Base-by-base conservation (phyloP, 2,329 filamentous ascomycete genomes). In the Xylariaceae sp. region DNA sequence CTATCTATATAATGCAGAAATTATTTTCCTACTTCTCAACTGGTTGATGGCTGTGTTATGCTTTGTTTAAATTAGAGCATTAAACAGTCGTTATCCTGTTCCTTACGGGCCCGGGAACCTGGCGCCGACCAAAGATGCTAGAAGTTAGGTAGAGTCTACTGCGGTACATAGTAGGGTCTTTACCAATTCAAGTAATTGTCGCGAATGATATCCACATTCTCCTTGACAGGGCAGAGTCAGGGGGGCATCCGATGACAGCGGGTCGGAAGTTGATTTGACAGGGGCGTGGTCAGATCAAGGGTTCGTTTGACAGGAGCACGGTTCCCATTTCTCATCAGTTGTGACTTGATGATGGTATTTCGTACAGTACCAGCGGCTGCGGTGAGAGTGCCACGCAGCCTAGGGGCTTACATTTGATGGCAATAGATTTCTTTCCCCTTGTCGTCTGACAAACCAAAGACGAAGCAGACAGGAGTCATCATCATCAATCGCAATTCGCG, bases 181-280 rank as follows among this genome's bases (percentile, higher is more conserved):
- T 66, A 47, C 67, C 64, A 37, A 36, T 65, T 71, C 50, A 49
- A 68, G 69, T 55, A 65, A 69, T 64, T 64, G 65, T 71, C 67
- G 66, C 67, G 67, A 72, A 64, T 66, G 58, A 51, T 55, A 65
- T 49, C 47, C 33, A 6, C n/a, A 9, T 6, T 9, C 33, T 36
- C n/a, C 7, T 36, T n/a, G n/a, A 58, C 36, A 34, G 39, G 54
- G 46, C 46, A 50, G 48, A n/a, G 45, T 46, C 50, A 57, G 62
- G 57, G 61, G 56, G 44, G n/a, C 41, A 52, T 54, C 45, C 55
- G 56, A 65, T 64, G 62, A 58, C 49, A 62, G 62, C 59, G 62
- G 62, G 52, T 62, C 65, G 58, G 65, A 55, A 64, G 60, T 61
- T 48, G 56, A 46, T 57, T 62, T 53, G 65, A 60, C 61, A 61